Evolutionary conservation across 2,329 filamentous ascomycete species (phyloP), one percentile per base, ranked within the genome.

Genomic region (Pseudofabraea citricarpa): DNA sequence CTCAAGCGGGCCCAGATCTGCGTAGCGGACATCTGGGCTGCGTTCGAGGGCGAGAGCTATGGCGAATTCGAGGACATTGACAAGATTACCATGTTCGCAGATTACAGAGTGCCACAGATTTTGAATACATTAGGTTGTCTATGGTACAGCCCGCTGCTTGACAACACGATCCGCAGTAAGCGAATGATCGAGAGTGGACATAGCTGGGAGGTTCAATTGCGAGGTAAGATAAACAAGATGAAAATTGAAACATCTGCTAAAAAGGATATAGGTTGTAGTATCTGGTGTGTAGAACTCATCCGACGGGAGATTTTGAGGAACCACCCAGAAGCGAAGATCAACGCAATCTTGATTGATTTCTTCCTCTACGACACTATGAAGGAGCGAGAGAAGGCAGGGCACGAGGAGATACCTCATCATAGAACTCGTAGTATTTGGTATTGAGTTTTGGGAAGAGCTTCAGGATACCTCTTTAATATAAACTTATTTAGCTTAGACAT

Each of bases 1-100:
- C 81, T 95, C 60, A 98, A 98, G 68, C 82, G 94, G 9, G 90
- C 93, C 2, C 93, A 98, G 65, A 98, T 98, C 47, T 77, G 97
- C 16, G 90, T 95, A 2, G 94, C 94, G 18, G 93, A 98, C 63
- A 63, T 97, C 1, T 98, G 94, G 94, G 94, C 93, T 5, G 94
- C 90, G 50, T 97, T 97, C 62, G 80, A 91, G 41, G 90, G 89
- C 36, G 73, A 84, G 53, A 74, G 77, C 20, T 90, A 83, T 57
- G 94, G 93, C 23, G 71, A 76, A 21, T 98, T 98, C 64, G 62
- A 80, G 45, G 93, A 98, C 61, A 95, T 98, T 56, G 85, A 93
- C 67, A 89, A 90, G 62, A 85, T 98, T 57, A 98, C 93, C 48
- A 97, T 97, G 84, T 98, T 98, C 70, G 90, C 93, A 59, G 93